Conservation (phyloP, 2,329 filamentous ascomycete species). For the Exophiala sp. region DNA sequence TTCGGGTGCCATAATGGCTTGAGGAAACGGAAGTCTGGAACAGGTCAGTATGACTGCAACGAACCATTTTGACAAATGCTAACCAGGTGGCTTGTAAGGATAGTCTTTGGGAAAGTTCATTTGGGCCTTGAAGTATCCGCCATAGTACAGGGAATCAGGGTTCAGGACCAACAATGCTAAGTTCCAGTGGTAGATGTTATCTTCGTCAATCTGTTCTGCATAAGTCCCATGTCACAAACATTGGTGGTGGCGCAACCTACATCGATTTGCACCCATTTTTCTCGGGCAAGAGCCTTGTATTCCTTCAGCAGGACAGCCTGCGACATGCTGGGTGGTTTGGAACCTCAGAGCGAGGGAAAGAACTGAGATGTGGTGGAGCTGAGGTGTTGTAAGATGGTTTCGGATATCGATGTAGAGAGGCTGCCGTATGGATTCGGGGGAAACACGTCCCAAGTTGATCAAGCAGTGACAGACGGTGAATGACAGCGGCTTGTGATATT, state of each 20-base stretch:
- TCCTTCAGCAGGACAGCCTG: constrained; percentile 88
- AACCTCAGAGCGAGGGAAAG: neutral
- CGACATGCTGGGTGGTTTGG: constrained; percentile 43
- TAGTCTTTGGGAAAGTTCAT: constrained; percentile 89
- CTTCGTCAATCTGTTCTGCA: constrained; percentile 62
- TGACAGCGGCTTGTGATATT: no score
- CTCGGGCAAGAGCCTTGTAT: constrained; percentile 74
- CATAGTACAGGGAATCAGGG: constrained; percentile 84
- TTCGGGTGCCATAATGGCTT: constrained; percentile 86
- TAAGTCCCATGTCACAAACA: constrained; percentile 1
- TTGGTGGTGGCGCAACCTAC: constrained; percentile 46
- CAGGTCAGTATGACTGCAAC: constrained; percentile 5
- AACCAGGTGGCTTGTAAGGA: constrained; percentile 76
- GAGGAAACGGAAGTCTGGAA: constrained; percentile 72
- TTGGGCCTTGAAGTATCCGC: constrained; percentile 85
- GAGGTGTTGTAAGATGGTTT: neutral
- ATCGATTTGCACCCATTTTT: constrained; percentile 92
- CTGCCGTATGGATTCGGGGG: no score
- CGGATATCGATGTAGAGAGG: no score
- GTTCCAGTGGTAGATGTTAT: constrained; percentile 84
- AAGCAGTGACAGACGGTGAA: no score
- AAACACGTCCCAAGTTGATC: no score
- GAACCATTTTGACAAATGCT: constrained; percentile 22
- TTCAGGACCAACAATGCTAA: constrained; percentile 90
- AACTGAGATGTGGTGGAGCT: neutral